Conservation (phyloP, 805 yeast species). For the Brettanomyces sp. region DNA sequence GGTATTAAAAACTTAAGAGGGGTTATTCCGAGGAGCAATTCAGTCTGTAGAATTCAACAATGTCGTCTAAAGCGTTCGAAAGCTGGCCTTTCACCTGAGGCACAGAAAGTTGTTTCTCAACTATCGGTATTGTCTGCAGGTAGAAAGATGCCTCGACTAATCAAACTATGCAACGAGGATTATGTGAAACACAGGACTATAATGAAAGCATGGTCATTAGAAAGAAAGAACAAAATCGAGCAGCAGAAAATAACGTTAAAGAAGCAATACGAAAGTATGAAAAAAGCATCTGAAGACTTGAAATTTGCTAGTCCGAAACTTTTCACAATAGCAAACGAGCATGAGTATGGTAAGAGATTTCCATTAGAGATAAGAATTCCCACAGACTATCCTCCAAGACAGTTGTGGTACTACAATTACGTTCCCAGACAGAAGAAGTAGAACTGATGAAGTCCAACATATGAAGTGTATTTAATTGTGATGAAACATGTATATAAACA, state of each 20-base stretch:
- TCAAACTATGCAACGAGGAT: conserved; percentile 73
- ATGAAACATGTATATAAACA: neutral
- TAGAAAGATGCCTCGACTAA: conserved; percentile 76
- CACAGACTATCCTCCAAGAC: conserved; percentile 78
- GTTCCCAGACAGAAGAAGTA: conserved; percentile 13
- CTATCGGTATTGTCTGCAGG: conserved; percentile 79
- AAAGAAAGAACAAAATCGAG: conserved; percentile 42
- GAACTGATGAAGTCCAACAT: neutral
- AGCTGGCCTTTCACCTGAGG: conserved; percentile 22
- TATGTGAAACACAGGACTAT: conserved; percentile 76
- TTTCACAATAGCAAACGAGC: conserved; percentile 51
- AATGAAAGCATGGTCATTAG: conserved; percentile 69
- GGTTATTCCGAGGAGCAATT: neutral
- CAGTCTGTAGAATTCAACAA: neutral
- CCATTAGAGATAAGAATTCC: conserved; percentile 84
- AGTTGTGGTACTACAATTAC: conserved; percentile 65
- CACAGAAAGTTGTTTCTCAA: conserved; percentile 31
- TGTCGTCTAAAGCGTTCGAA: conserved; percentile 17
- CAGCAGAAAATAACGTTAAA: conserved; percentile 34
- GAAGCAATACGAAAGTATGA: conserved; percentile 56
- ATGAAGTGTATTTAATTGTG: neutral
- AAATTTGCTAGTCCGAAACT: conserved; percentile 41
- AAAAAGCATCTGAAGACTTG: conserved; percentile 67
- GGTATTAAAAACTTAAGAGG: neutral
- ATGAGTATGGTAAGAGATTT: conserved; percentile 52